phyloP scores from a whole-genome alignment of 2,329 filamentous ascomycete species.

The Ascochyta viciae-villosae region DNA sequence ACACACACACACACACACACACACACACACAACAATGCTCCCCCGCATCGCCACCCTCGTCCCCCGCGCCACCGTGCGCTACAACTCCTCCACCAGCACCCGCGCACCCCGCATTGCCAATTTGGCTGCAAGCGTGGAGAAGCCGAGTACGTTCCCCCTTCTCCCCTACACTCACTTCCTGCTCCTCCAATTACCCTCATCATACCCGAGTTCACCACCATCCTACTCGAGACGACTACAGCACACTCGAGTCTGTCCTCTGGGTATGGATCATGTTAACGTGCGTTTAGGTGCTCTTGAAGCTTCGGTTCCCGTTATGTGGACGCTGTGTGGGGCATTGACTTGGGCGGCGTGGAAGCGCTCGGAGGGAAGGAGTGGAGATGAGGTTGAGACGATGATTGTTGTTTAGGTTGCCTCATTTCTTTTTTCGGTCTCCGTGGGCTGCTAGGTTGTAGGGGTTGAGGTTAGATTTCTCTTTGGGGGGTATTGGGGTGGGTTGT shows the following conservation, averaged over 20 bases:
- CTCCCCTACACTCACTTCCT: background rate
- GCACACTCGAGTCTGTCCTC: too few relatives aligned
- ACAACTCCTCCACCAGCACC: constrained; percentile 39
- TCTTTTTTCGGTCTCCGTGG: too few relatives aligned
- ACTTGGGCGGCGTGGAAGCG: constrained; percentile 41
- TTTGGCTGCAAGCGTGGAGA: constrained; percentile 41
- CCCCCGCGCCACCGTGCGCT: constrained; percentile 32
- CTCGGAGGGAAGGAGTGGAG: constrained; percentile 33
- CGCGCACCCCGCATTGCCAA: constrained; percentile 37
- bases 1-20: too few relatives aligned
- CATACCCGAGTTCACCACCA: too few relatives aligned
- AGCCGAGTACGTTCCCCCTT: constrained; percentile 30
- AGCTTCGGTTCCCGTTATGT: constrained; percentile 41
- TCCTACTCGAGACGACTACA: too few relatives aligned
- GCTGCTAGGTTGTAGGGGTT: too few relatives aligned
- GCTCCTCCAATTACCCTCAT: too few relatives aligned
- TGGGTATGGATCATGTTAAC: too few relatives aligned
- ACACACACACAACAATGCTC: constrained; percentile 20
- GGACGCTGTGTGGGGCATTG: constrained; percentile 37
- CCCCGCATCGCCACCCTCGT: constrained; percentile 33
- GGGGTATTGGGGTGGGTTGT: too few relatives aligned
- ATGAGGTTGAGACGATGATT: constrained; percentile 41
- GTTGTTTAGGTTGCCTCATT: constrained; percentile 20
- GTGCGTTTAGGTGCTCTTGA: constrained; percentile 30
- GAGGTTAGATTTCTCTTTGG: too few relatives aligned